Percentiles rank a stretch among this genome's conserved stretches.
These are phyloP conservation scores for Begonia masoniana DNA, from an alignment of 306 rosid species.

Conservation along the genomic window DNA sequence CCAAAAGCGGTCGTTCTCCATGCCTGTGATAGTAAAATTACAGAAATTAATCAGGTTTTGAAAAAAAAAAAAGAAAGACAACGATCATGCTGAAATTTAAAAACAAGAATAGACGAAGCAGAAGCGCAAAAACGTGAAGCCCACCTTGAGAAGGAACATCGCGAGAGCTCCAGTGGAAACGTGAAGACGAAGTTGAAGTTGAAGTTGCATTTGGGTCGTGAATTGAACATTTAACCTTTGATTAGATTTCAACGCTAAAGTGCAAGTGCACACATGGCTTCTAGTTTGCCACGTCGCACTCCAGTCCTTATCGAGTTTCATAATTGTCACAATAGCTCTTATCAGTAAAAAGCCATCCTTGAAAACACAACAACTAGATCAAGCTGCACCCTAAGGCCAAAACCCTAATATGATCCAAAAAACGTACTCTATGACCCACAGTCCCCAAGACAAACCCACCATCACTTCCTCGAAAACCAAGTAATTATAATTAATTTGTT, in stretches of 20 bases:
- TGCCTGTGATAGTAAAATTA: conserved; percentile 25
- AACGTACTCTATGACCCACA: too few species aligned
- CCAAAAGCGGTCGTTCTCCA: conserved; percentile 76
- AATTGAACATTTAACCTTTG: too few species aligned
- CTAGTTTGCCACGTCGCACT: too few species aligned
- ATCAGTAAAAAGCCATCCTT: too few species aligned
- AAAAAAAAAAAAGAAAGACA: not conserved
- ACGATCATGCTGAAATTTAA: not conserved
- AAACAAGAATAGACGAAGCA: not conserved
- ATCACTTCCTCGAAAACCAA: conserved; percentile 53
- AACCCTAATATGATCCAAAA: too few species aligned
- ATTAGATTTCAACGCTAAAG: too few species aligned
- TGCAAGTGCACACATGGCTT: too few species aligned
- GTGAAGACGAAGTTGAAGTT: not conserved
- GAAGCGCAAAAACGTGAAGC: not conserved
- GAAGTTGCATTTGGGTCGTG: too few species aligned
- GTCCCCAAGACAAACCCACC: conserved; percentile 86
- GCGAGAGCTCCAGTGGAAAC: conserved; percentile 17
- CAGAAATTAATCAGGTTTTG: not conserved
- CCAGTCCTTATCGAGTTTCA: too few species aligned
- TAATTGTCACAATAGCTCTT: too few species aligned
- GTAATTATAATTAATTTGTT: conserved; percentile 18
- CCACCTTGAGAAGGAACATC: conserved; percentile 69
- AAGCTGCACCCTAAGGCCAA: too few species aligned
- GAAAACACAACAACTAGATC: too few species aligned